Conservation (phyloP, 305 asterid species). For the Fraxinus greggii region DNA sequence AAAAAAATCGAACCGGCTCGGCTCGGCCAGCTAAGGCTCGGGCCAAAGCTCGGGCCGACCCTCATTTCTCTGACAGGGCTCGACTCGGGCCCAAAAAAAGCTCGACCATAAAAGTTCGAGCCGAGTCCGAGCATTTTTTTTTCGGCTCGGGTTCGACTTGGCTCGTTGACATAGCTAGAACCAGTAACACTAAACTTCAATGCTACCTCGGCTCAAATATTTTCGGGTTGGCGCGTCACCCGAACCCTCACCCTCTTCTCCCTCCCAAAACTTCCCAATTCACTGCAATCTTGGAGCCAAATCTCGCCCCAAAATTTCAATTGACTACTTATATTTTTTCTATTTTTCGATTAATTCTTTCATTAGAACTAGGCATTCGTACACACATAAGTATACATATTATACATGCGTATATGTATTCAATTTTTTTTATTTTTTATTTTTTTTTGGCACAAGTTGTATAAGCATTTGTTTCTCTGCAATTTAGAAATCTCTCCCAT, state of each 20-base stretch:
- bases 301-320: constrained; percentile 33
- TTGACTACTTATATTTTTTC: constrained; percentile 10
- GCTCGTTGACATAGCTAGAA: too few species aligned
- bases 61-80: too few species aligned
- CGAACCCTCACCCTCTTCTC: constrained; percentile 12
- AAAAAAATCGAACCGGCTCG: too few species aligned
- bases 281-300: constrained; percentile 63
- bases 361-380: constrained; percentile 10
- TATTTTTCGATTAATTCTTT: not conserved
- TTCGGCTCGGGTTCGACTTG: too few species aligned
- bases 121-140: too few species aligned
- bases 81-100: too few species aligned
- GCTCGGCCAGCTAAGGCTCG: too few species aligned
- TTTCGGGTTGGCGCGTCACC: constrained; percentile 46
- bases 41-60: too few species aligned
- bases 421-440: not conserved
- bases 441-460: not conserved
- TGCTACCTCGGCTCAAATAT: constrained; percentile 32
- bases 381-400: constrained; percentile 21
- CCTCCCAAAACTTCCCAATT: constrained; percentile 39
- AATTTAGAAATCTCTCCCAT: constrained; percentile 13
- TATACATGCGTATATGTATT: not conserved
- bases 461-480: not conserved
- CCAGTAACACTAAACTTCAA: constrained; percentile 6
- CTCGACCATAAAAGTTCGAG: too few species aligned